Conservation (phyloP, 2,329 filamentous ascomycete species). For the Beauveria pseudobassiana region DNA sequence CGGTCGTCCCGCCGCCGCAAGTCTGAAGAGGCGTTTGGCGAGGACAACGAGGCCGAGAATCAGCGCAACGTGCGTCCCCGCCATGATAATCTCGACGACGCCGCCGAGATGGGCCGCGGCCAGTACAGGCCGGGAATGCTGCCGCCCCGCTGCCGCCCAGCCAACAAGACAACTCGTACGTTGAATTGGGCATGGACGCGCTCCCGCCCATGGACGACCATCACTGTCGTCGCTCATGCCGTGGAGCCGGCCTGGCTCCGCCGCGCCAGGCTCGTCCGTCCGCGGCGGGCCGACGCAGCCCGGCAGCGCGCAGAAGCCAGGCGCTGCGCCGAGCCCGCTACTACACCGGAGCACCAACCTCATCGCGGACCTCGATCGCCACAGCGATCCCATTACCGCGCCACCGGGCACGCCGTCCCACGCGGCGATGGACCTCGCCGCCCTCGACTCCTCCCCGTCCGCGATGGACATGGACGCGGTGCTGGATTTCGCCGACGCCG, state of each 20-base stretch:
- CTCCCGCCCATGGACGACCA: conserved; percentile 60
- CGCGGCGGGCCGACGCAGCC: conserved; percentile 18
- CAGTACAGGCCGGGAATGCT: conserved; percentile 20
- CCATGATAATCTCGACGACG: conserved; percentile 14
- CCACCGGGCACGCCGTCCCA: conserved; percentile 14
- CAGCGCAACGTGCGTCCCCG: conserved; percentile 1
- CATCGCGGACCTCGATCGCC: conserved; percentile 36
- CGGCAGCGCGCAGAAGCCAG: conserved; percentile 28
- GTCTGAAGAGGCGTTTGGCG: conserved; percentile 36
- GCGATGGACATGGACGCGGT: conserved; percentile 18
- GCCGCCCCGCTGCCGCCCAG: conserved; percentile 15
- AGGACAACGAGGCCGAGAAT: conserved; percentile 21
- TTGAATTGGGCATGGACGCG: conserved; percentile 66
- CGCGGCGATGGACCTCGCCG: conserved; percentile 27
- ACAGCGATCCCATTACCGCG: conserved; percentile 32
- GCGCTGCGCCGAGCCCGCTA: conserved; percentile 28
- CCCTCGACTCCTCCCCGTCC: conserved; percentile 22
- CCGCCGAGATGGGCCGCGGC: conserved; percentile 22
- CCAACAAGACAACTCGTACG: conserved; percentile 27
- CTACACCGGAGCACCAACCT: conserved; percentile 28
- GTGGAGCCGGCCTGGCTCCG: conserved; percentile 43
- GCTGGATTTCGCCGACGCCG: conserved; percentile 15
- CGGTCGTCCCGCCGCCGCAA: conserved; percentile 30
- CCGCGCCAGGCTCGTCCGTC: conserved; percentile 38
- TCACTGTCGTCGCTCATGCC: conserved; percentile 44